Base-by-base conservation (phyloP, 2,329 filamentous ascomycete species). In the Zalaria obscura region DNA sequence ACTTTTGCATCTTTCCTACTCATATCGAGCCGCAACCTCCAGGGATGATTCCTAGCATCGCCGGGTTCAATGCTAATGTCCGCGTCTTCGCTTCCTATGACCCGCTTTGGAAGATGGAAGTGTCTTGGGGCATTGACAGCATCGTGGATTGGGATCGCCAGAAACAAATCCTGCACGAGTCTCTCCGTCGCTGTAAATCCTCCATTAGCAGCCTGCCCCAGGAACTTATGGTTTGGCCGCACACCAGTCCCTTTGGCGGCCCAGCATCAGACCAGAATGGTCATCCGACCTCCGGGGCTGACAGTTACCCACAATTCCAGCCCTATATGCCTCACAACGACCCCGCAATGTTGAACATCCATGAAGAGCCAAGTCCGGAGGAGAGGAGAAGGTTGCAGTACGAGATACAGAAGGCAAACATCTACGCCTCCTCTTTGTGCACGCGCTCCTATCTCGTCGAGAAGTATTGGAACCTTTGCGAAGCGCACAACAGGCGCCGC, bases 381-480 rank as follows among this genome's bases (percentile, higher is more conserved):
- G 54, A 63, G 33, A 60, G 65, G 4, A 59, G 63, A 32, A 52
- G 55, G 27, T 64, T 87, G 4, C 84, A 91, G 55, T 86, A 80
- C 49, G 87, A 93, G 61, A 91, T 94, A 27, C 86, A 93, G 57
- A 93, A 93, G 57, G 83, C 85, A 5, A 93, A 93, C 57, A 83
- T 94, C 33, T 86, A 89, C 55, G 77, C 80, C 2, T 89, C 81
- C 4, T 81, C 87, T 52, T 67, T 94, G 6, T 78, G 80, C 2
- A 93, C 85, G 0, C 73, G 87, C 25, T 89, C 83, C 0, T 88
- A 86, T 56, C 77, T 89, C 43, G 84, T 93, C 0, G 85, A 93
- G 57, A 80, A 87, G 48, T 93, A 89, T 62, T 85, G 85, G 59
- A 78, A 78, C 50, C 68, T 91, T 1, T 76, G 78, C 32, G 82